Conservation (phyloP, 768 basidiomycete species). For the Leccinum variicolor region DNA sequence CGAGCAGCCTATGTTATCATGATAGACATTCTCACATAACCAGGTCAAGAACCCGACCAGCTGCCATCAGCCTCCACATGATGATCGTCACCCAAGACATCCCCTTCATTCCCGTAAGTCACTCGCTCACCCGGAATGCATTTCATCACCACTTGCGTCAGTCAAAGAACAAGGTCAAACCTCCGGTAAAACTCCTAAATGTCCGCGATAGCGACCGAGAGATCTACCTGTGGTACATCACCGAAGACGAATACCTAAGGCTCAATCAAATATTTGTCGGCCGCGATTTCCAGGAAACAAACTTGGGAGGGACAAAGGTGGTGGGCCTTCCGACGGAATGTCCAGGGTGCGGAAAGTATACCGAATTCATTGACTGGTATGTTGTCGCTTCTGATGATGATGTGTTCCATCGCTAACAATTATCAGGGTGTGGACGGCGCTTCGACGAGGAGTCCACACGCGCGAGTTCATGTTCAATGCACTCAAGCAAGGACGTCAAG, state of each 20-base stretch:
- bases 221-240: slow-evolving; percentile 18
- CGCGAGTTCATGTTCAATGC: slow-evolving; percentile 18
- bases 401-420: too few species aligned
- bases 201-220: background rate
- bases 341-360: too few species aligned
- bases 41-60: too few species aligned
- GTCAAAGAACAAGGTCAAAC: slow-evolving; percentile 8
- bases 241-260: slow-evolving; percentile 14
- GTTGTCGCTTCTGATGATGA: too few species aligned
- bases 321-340: too few species aligned
- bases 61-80: too few species aligned
- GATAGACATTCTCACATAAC: too few species aligned
- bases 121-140: background rate
- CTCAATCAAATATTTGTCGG: slow-evolving; percentile 13
- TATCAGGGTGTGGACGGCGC: slow-evolving; percentile 16
- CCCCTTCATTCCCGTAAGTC: slow-evolving; percentile 6
- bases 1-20: too few species aligned
- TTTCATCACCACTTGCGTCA: background rate
- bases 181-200: slow-evolving; percentile 1
- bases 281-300: slow-evolving; percentile 15
- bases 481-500: background rate
- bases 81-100: slow-evolving; percentile 5
- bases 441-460: slow-evolving; percentile 13
- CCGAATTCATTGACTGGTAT: slow-evolving; percentile 9
- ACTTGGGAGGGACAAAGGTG: background rate